Evolutionary conservation across 306 rosid genomes (phyloP).

Genomic region (Gillenia trifoliata): DNA sequence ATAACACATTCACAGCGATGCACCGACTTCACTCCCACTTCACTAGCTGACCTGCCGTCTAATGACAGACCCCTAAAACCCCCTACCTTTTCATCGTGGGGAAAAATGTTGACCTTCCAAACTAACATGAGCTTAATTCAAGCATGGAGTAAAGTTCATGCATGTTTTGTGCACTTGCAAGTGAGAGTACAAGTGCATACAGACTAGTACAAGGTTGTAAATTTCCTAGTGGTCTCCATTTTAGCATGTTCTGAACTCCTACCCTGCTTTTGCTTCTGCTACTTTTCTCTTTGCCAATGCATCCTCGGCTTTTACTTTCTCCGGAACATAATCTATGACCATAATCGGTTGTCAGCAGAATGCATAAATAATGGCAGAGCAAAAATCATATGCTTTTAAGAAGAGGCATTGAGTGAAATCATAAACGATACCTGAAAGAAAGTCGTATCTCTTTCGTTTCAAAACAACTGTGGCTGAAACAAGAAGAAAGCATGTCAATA

Average conservation of each 20-base stretch:
- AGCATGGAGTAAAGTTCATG: too few relatives aligned
- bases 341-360: slow-evolving; percentile 9
- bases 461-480: slow-evolving; percentile 75
- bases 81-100: too few relatives aligned
- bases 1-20: too few relatives aligned
- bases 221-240: neutral
- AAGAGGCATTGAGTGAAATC: slow-evolving; percentile 9
- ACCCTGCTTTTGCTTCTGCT: slow-evolving; percentile 29
- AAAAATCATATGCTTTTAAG: slow-evolving; percentile 5
- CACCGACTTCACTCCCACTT: neutral
- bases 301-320: slow-evolving; percentile 66
- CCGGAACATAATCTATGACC: slow-evolving; percentile 74
- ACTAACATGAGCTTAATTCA: too few relatives aligned
- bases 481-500: slow-evolving; percentile 12
- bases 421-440: slow-evolving; percentile 67
- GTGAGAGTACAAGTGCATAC: neutral
- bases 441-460: slow-evolving; percentile 69
- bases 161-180: neutral
- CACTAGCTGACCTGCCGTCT: neutral
- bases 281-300: slow-evolving; percentile 63
- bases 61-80: neutral
- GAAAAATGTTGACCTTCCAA: neutral
- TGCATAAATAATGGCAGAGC: slow-evolving; percentile 1
- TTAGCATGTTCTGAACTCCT: slow-evolving; percentile 22
- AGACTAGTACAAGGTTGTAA: neutral